phyloP scores from a whole-genome alignment of 352 stramenopile genomes.

The Globisporangium emineosum region DNA sequence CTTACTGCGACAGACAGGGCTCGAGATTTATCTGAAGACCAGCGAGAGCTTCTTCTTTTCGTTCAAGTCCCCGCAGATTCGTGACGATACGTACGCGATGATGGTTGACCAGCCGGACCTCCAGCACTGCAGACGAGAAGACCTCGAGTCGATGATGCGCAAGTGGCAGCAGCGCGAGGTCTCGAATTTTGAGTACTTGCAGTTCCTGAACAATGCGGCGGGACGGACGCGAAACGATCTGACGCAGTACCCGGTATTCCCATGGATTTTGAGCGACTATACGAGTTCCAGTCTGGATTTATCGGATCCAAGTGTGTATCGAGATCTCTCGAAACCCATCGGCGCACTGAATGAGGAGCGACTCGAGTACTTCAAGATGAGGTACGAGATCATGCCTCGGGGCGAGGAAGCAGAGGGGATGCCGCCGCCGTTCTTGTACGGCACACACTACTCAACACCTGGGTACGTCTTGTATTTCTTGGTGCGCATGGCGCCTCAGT shows the following conservation, averaged over 20 bases:
- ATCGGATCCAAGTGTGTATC: slow-evolving; percentile 78
- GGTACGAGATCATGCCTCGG: slow-evolving; percentile 89
- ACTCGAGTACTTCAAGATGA: slow-evolving; percentile 83
- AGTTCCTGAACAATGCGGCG: slow-evolving; percentile 87
- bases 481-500: slow-evolving; percentile 94
- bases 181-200: slow-evolving; percentile 94
- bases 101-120: slow-evolving; percentile 77
- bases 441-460: slow-evolving; percentile 91
- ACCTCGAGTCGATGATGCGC: slow-evolving; percentile 70
- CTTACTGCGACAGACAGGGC: slow-evolving; percentile 81
- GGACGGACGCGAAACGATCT: slow-evolving; percentile 88
- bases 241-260: slow-evolving; percentile 97
- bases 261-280: slow-evolving; percentile 95
- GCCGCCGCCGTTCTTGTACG: slow-evolving; percentile 95
- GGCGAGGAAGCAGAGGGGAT: slow-evolving; percentile 73
- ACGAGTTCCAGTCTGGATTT: slow-evolving; percentile 81
- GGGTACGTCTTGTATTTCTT: slow-evolving; percentile 99
- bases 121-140: slow-evolving; percentile 42
- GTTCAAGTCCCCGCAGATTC: slow-evolving; percentile 50
- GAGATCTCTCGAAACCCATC: slow-evolving; percentile 94
- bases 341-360: slow-evolving; percentile 90
- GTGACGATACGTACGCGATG: slow-evolving; percentile 82
- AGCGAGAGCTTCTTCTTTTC: slow-evolving; percentile 82
- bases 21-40: slow-evolving; percentile 85
- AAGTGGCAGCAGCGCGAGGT: slow-evolving; percentile 87